Evolutionary conservation across 768 basidiomycete genomes (phyloP), one percentile per base, ranked within the genome.

Genomic region (Boletus vinaceobasis): DNA sequence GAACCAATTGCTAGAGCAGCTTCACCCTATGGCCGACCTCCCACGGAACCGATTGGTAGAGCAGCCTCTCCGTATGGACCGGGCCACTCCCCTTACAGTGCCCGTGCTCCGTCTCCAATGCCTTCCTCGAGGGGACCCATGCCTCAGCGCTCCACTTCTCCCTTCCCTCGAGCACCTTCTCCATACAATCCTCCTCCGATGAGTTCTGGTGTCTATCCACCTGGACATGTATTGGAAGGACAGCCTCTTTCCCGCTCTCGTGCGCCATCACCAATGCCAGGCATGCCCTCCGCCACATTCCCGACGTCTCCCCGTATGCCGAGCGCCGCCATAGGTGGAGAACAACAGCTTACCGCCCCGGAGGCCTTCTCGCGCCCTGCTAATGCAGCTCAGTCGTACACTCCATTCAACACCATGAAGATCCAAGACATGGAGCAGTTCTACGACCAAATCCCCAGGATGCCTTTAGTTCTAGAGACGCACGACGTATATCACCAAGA

Each of bases 401-500:
- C 83, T 0, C 80, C 82, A 29, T 93, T 93, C 65, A 82, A 83
- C 14, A 72, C 78, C 4, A 83, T 85, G 75, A 88, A 84, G 70
- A 76, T 92, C 46, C 80, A 85, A 62, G 84, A 89, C 38, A 86
- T 93, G 87, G 86, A 91, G 35, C 82, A 83, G 26, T 80, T 91
- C 61, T 77, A 82, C 43, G 81, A 85, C 39, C 76, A 76, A 15
- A 75, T 84, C 38, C 87, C 89, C 13, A 79, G 83, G 61, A 86
- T 93, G 83, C 90, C 90, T 7, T 58, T 77, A 7, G 82, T 87
- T 11, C 79, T 93, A 23, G 76, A 81, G 35, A 78, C 87, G 19
- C 90, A 92, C 63, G 90, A 93, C 62, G 84, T 91, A 10, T 83
- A 83, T 57, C 78, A 80, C 56, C 84, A 86, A 51, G 90, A 93